These are phyloP conservation scores for Raphidocelis subcapitata DNA, from an alignment of 139 green algal species.

Conservation along the genomic window DNA sequence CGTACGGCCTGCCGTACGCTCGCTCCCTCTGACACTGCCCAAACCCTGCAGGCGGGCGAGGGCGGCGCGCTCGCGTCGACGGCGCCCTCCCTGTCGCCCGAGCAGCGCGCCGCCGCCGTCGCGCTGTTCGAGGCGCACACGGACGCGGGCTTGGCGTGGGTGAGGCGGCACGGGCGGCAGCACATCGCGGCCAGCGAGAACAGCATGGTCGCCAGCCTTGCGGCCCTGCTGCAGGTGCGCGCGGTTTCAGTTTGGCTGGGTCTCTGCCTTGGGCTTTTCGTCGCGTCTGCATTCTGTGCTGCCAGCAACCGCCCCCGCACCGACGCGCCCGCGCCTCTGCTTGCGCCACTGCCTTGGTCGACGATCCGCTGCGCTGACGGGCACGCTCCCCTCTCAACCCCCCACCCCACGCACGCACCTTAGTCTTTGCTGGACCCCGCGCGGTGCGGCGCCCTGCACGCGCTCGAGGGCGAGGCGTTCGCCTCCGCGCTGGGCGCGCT, in stretches of 20 bases:
- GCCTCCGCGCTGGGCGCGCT: slow-evolving; percentile 64
- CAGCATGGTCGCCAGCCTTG: slow-evolving; percentile 69
- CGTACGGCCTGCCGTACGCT: slow-evolving; percentile 44
- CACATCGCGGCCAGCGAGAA: slow-evolving; percentile 74
- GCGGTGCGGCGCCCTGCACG: slow-evolving; percentile 53
- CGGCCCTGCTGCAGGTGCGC: slow-evolving; percentile 43
- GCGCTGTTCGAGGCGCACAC: slow-evolving; percentile 70
- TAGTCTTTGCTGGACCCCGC: slow-evolving; percentile 67
- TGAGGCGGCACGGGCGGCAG: slow-evolving; percentile 58
- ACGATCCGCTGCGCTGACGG: no score
- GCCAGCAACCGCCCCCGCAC: no score
- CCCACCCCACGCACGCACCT: no score
- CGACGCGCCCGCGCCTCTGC: no score
- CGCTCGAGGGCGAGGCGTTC: slow-evolving; percentile 47
- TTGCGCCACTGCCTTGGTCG: no score
- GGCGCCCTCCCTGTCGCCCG: no score
- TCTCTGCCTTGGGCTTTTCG: no score
- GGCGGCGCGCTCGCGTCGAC: no score
- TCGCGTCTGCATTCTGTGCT: no score
- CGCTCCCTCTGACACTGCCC: no score
- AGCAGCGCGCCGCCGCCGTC: slow-evolving; percentile 66
- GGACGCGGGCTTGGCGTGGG: slow-evolving; percentile 54
- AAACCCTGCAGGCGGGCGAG: no score
- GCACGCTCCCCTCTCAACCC: no score
- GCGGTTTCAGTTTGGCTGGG: background rate